phyloP scores from a whole-genome alignment of 306 rosid species.

The Spatholobus suberectus region DNA sequence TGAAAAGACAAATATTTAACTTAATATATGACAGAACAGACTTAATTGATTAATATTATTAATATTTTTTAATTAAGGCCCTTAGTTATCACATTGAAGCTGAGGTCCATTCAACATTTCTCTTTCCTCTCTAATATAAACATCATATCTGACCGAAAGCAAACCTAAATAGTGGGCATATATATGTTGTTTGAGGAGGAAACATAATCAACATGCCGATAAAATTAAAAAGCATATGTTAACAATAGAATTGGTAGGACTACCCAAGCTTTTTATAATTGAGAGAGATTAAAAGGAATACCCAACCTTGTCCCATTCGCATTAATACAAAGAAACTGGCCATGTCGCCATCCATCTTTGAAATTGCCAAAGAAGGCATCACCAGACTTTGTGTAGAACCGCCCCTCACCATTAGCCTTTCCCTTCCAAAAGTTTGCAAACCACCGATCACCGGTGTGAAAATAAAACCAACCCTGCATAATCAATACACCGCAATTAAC shows the following conservation, averaged over 20 bases:
- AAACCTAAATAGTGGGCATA: constrained; percentile 10
- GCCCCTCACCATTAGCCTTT: constrained; percentile 95
- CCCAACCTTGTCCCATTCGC: constrained; percentile 77
- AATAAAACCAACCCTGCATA: constrained; percentile 91
- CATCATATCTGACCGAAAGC: constrained; percentile 22
- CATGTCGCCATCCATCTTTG: constrained; percentile 93
- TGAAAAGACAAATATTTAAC: background rate
- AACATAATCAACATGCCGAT: constrained; percentile 15
- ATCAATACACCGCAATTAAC: constrained; percentile 37
- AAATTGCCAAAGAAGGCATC: constrained; percentile 88
- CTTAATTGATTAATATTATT: background rate
- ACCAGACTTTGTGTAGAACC: constrained; percentile 87
- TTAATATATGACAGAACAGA: background rate
- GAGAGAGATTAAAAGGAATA: background rate
- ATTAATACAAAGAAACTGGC: constrained; percentile 79
- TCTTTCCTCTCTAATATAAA: constrained; percentile 4
- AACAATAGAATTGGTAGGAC: background rate
- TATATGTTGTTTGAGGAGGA: constrained; percentile 25
- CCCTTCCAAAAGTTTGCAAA: constrained; percentile 99
- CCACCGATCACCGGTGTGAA: constrained; percentile 91
- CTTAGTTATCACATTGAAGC: constrained; percentile 1
- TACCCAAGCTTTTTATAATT: background rate
- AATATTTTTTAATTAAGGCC: background rate
- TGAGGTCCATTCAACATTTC: constrained; percentile 11
- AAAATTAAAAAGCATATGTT: background rate